Base-by-base conservation (phyloP, 2,329 filamentous ascomycete species). In the Ceratocystis cacaofunesta region DNA sequence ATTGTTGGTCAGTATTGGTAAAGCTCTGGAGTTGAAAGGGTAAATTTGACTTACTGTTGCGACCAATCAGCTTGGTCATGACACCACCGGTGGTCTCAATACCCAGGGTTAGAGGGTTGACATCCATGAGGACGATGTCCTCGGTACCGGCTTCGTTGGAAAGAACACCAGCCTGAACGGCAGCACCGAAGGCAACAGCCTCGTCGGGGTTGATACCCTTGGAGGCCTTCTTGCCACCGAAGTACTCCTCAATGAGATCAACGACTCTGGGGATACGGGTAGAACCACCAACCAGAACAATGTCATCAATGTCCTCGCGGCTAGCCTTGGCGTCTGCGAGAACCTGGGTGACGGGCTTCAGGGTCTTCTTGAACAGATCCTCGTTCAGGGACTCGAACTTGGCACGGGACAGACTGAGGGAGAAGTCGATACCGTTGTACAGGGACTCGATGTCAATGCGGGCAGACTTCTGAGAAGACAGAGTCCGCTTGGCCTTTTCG, bases 151-250 rank as follows among this genome's bases (percentile, higher is more conserved):
- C 84, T 79, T 96, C 90, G 70, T 91, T 91, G 71, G 91, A 88
- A 69, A 99, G 83, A 74, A 97, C 86, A 87, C 92, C 92, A 80
- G 88, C 94, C 80, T 99, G 94, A 71, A 97, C 91, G 71, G 94
- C 92, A 69, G 94, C 94, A 80, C 94, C 94, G 76, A 92, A 97
- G 74, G 94, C 94, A 71, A 97, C 94, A 80, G 94, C 94, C 83
- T 97, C 94, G 75, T 99, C 94, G 72, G 94, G 94, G 85, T 97
- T 97, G 77, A 99, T 96, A 79, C 91, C 90, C 90, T 97, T 97
- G 84, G 88, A 92, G 72, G 92, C 91, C 83, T 94, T 92, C 89
- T 97, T 97, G 77, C 92, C 88, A 72, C 75, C 81, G 76, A 97
- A 97, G 85, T 84, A 97, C 79, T 97, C 92, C 82, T 97, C 91